Evolutionary conservation across 2,329 filamentous ascomycete genomes (phyloP).

Genomic region (Diaporthe destruens): DNA sequence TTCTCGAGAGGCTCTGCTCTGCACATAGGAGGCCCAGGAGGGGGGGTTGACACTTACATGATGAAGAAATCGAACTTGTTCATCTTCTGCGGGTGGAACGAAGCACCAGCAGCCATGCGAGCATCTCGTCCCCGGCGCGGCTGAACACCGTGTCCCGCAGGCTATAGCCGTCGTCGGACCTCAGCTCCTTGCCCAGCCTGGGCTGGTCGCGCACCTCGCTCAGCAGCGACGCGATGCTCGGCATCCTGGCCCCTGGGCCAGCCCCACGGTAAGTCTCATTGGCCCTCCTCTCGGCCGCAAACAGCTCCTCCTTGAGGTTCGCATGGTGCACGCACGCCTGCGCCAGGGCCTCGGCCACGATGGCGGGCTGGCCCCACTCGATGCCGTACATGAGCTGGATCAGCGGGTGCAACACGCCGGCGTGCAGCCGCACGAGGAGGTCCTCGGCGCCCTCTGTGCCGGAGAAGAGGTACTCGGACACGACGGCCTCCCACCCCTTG

Average conservation of each 20-base stretch:
- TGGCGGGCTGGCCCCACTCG: conserved; percentile 84
- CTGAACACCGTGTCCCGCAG: conserved; percentile 76
- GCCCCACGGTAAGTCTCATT: conserved; percentile 45
- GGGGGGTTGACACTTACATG: conserved; percentile 56
- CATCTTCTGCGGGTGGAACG: conserved; percentile 73
- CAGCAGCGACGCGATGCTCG: conserved; percentile 69
- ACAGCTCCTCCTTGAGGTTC: conserved; percentile 67
- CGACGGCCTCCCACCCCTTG: conserved; percentile 65
- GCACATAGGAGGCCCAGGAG: neutral
- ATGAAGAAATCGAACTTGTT: conserved; percentile 86
- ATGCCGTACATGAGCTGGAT: conserved; percentile 89
- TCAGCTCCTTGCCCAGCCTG: conserved; percentile 67
- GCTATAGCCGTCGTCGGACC: conserved; percentile 69
- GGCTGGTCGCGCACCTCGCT: conserved; percentile 68
- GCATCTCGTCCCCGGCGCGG: conserved; percentile 73
- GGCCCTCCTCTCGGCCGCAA: conserved; percentile 63
- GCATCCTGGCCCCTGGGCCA: conserved; percentile 50
- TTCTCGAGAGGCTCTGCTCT: neutral
- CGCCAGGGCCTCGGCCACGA: conserved; percentile 84
- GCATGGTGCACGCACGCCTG: conserved; percentile 78
- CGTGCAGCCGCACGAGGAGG: conserved; percentile 72
- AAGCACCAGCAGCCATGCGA: conserved; percentile 65
- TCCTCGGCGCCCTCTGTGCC: conserved; percentile 74
- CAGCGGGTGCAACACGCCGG: conserved; percentile 80
- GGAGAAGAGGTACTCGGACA: conserved; percentile 78